Base-by-base conservation (phyloP, 2,329 filamentous ascomycete species). In the Paracoccidioides lutzii region DNA sequence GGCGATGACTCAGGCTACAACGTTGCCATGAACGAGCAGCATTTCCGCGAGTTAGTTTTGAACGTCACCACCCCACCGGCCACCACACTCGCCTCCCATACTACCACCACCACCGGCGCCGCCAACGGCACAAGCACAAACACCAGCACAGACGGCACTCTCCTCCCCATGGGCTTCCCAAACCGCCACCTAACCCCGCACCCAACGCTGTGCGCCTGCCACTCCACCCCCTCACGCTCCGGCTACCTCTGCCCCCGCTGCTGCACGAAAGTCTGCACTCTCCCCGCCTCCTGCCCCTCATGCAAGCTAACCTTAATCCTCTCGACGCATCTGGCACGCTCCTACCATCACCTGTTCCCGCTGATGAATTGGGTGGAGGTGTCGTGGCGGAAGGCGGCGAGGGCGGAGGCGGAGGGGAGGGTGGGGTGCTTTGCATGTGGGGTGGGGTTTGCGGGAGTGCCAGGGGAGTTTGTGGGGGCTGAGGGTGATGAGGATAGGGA, bases 191-290 rank as follows among this genome's bases (percentile, higher is more conserved):
- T 28, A 87, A 88, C 54, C 78, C 82, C 1, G 76, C 76, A 30
- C 79, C 83, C 4, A 90, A 45, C 85, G 57, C 82, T 93, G 59
- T 98, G 93, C 69, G 90, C 90, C 4, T 98, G 93, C 67, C 91
- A 97, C 71, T 89, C 87, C 62, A 83, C 83, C 59, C 83, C 91
- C 14, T 85, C 81, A 22, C 78, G 87, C 52, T 89, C 93, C 55
- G 93, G 93, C 1, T 98, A 97, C 71, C 77, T 85, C 8, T 98
- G 93, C 75, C 93, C 90, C 12, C 81, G 93, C 56, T 98, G 93
- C 73, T 81, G 81, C 53, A 82, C 84, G 59, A 94, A 94, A 71
- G 90, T 98, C 42, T 98, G 93, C 76, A 81, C 83, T 52, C 75
- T 98, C 41, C 93, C 93, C 0, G 83, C 89, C 40, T 90, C 95